These are phyloP conservation scores for Saccharomycopsis sp. DNA, from an alignment of 805 yeast genomes.

Conservation along the genomic window DNA sequence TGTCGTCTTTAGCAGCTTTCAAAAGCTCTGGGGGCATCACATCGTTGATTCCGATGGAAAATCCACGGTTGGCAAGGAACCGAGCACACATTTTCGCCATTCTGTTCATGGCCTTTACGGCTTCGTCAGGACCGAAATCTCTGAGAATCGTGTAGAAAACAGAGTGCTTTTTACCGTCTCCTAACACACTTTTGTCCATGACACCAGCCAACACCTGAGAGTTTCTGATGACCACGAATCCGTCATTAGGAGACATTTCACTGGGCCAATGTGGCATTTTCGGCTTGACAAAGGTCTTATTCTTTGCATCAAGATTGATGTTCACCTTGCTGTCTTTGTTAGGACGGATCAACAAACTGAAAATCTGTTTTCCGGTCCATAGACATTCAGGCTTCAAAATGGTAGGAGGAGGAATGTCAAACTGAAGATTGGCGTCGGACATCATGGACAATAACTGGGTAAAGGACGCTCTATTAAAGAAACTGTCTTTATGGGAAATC, in stretches of 20 bases:
- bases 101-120: slow-evolving; percentile 94
- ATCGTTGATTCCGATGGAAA: slow-evolving; percentile 94
- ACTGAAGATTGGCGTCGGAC: slow-evolving; percentile 85
- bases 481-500: slow-evolving; percentile 88
- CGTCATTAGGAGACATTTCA: slow-evolving; percentile 98
- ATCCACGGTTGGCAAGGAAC: slow-evolving; percentile 89
- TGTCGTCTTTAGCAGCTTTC: slow-evolving; percentile 68
- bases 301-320: slow-evolving; percentile 90
- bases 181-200: slow-evolving; percentile 93
- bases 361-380: slow-evolving; percentile 98
- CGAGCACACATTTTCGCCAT: slow-evolving; percentile 99
- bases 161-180: slow-evolving; percentile 97
- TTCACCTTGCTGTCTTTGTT: slow-evolving; percentile 68
- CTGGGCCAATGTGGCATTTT: slow-evolving; percentile 54
- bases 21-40: slow-evolving; percentile 88
- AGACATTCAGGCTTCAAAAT: slow-evolving; percentile 79
- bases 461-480: slow-evolving; percentile 80
- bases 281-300: slow-evolving; percentile 84
- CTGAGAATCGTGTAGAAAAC: slow-evolving; percentile 91
- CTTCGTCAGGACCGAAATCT: slow-evolving; percentile 95
- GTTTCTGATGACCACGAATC: slow-evolving; percentile 84
- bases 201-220: slow-evolving; percentile 86
- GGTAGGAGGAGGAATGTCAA: slow-evolving; percentile 94
- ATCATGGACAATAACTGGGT: slow-evolving; percentile 85
- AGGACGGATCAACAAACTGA: slow-evolving; percentile 81